Evolutionary conservation across 2,329 filamentous ascomycete species (phyloP).

Genomic region (Sodiomyces alkalinus): DNA sequence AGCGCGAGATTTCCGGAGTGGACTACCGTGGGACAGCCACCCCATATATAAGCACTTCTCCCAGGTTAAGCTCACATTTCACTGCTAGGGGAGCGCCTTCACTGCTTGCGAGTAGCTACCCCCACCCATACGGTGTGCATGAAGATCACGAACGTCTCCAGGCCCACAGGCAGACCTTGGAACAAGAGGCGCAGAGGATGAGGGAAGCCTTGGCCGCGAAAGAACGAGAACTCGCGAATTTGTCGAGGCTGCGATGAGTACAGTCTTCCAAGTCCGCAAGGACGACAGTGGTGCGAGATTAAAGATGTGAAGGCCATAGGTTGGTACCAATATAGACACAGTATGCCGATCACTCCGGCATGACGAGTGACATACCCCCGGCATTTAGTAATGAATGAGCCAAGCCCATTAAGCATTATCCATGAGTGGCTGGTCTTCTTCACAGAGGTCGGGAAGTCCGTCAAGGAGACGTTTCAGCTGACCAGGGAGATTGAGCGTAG

Average conservation of each 20-base stretch:
- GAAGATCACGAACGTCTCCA: conserved; percentile 36
- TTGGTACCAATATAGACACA: too few relatives aligned
- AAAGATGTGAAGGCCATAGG: too few relatives aligned
- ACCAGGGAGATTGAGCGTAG: too few relatives aligned
- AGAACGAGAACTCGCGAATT: conserved; percentile 51
- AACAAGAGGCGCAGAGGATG: conserved; percentile 64
- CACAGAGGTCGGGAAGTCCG: too few relatives aligned
- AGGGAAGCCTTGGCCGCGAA: conserved; percentile 56
- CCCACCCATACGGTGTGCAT: conserved; percentile 14
- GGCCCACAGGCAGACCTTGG: conserved; percentile 48
- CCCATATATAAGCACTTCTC: conserved; percentile 26
- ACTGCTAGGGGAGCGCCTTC: conserved; percentile 12
- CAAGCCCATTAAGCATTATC: neutral
- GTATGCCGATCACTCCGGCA: too few relatives aligned
- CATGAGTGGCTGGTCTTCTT: too few relatives aligned
- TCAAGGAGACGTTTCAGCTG: too few relatives aligned
- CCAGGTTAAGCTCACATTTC: conserved; percentile 24
- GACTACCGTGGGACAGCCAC: conserved; percentile 26
- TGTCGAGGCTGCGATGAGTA: conserved; percentile 6
- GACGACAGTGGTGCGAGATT: neutral
- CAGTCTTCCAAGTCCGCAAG: neutral
- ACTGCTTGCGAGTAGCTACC: conserved; percentile 10
- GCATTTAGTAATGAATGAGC: neutral
- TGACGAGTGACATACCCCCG: neutral
- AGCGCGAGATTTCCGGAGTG: conserved; percentile 19